Evolutionary conservation across 768 basidiomycete genomes (phyloP), one percentile per base, ranked within the genome.

Genomic region (Pleurotus ostreatus): DNA sequence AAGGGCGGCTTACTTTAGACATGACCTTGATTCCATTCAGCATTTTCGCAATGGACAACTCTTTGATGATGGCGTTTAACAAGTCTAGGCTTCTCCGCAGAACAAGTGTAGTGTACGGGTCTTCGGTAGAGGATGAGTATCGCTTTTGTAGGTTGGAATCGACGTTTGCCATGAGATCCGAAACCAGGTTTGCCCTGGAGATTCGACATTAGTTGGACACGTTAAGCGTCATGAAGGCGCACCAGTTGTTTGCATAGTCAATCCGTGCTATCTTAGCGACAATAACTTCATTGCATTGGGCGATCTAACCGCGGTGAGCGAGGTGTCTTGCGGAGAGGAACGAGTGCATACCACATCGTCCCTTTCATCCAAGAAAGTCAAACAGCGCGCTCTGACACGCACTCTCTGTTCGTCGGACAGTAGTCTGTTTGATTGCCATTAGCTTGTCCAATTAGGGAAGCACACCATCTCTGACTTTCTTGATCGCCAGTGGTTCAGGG

Each of bases 211-310:
- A 34, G 30, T 11, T 11, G 8, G 30, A 34, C 30, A 48, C 20
- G 1, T 12, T 16, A 9, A 30, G 49, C 11, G 30, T 3, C 30
- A 30, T 15, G 49, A 51, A 25, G 26, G 30, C 74, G 57, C 65
- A 88, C 93, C 93, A 95, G 39, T 77, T 77, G 30, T 64, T 70
- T 7, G 91, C 89, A 66, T 82, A 93, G 63, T 96, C 94, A 18
- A 78, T 67, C 30, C 94, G 82, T 5, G 91, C 87, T 51, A 94
- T 81, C 66, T 86, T 94, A 11, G 84, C 77, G 7, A 92, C 77
- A 22, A 90, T 83, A 26, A 88, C 64, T 59, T 89, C 80, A 59
- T 94, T 91, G 64, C 84, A 90, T 55, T 87, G 79, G 15, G 89
- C 83, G 57, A 95, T 87, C 93, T 93, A 66, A 48, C 30, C 9